A percentile compares a stretch with the other conserved stretches of the same genome.
These are phyloP conservation scores for Ochetophila trinervis DNA, from an alignment of 306 rosid species.

Conservation along the genomic window DNA sequence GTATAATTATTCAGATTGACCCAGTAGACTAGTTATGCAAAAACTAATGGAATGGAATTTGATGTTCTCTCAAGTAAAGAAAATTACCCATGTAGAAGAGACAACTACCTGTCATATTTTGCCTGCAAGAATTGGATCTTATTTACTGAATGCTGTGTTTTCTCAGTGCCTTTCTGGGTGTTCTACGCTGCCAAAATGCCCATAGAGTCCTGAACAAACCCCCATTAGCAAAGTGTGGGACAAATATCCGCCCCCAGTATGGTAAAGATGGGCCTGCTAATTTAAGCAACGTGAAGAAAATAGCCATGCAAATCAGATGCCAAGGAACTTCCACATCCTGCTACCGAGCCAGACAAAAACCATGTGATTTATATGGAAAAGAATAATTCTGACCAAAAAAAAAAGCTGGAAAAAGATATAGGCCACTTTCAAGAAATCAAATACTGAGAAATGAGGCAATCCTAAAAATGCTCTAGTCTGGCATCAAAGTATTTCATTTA, in stretches of 20 bases:
- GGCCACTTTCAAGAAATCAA: neutral
- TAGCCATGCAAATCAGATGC: slow-evolving; percentile 74
- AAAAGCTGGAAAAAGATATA: slow-evolving; percentile 5
- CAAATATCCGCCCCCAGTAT: slow-evolving; percentile 76
- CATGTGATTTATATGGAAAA: neutral
- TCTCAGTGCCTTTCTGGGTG: slow-evolving; percentile 25
- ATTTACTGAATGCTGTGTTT: slow-evolving; percentile 9
- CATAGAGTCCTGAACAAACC: slow-evolving; percentile 36
- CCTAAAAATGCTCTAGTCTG: neutral
- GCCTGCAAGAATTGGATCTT: slow-evolving; percentile 9
- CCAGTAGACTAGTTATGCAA: too few species aligned
- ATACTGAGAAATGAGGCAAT: slow-evolving; percentile 7
- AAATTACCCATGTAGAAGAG: neutral
- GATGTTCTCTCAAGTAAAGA: too few species aligned
- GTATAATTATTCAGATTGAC: neutral
- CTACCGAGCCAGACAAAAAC: slow-evolving; percentile 28
- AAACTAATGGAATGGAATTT: neutral
- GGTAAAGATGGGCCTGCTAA: slow-evolving; percentile 89
- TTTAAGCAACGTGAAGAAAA: slow-evolving; percentile 75
- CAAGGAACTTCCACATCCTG: slow-evolving; percentile 93
- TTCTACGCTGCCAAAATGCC: slow-evolving; percentile 36
- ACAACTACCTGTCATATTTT: slow-evolving; percentile 26
- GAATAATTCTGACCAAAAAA: slow-evolving; percentile 3
- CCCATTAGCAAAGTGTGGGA: slow-evolving; percentile 76
- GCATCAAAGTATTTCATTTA: slow-evolving; percentile 12